A percentile compares a stretch with the other conserved stretches of the same genome.
Conservation (phyloP, 2,329 filamentous ascomycete genomes). For the Xylaria sp. region DNA sequence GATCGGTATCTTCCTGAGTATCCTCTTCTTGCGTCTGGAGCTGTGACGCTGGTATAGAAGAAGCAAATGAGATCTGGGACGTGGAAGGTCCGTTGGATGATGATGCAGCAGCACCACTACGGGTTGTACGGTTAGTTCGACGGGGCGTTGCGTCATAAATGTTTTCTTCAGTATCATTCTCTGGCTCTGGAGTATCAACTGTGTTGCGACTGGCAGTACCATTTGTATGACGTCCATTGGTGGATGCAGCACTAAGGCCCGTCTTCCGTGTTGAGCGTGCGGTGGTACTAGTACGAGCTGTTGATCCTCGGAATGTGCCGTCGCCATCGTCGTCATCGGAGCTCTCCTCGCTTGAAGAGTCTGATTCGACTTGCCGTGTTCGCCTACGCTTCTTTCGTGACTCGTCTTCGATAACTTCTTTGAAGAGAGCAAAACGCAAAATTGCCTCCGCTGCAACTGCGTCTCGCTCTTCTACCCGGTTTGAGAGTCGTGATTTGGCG, state of each 20-base stretch:
- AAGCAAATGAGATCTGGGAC: constrained; percentile 75
- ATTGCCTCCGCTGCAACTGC: constrained; percentile 89
- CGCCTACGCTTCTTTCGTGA: constrained; percentile 86
- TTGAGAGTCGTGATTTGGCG: constrained; percentile 90
- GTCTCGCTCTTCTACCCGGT: constrained; percentile 88
- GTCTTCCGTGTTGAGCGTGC: constrained; percentile 50
- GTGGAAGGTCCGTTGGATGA: constrained; percentile 52
- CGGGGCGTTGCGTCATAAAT: constrained; percentile 58
- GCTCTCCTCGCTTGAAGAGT: constrained; percentile 69
- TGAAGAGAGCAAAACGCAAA: constrained; percentile 94
- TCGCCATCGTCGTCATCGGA: constrained; percentile 68
- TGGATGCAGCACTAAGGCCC: constrained; percentile 43
- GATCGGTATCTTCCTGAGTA: constrained; percentile 55
- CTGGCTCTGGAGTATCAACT: constrained; percentile 50
- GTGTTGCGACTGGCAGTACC: constrained; percentile 46
- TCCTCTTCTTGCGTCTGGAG: constrained; percentile 61
- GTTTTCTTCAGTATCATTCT: constrained; percentile 63
- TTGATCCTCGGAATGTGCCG: constrained; percentile 49
- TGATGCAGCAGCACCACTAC: constrained; percentile 49
- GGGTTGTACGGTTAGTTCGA: constrained; percentile 56
- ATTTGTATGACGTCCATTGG: constrained; percentile 46
- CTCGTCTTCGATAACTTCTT: constrained; percentile 85
- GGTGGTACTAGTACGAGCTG: constrained; percentile 54
- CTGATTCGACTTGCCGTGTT: constrained; percentile 67
- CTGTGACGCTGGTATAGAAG: constrained; percentile 82